Conservation (phyloP, 1,284 basidiomycete genomes). For the Pascua sp. region DNA sequence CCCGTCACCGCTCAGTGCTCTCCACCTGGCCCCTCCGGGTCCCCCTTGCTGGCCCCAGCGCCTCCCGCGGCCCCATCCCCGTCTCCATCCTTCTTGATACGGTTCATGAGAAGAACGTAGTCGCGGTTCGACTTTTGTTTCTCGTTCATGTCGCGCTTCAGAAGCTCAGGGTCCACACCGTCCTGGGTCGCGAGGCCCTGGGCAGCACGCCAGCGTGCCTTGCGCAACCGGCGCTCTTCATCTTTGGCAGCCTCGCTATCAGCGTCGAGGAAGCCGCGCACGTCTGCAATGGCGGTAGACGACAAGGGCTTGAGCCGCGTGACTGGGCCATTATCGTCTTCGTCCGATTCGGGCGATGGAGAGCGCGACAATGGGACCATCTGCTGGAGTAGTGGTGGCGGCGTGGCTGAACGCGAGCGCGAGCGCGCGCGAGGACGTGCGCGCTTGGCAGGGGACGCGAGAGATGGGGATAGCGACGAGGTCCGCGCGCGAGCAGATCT, state of each 20-base stretch:
- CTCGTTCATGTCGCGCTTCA: constrained; percentile 31
- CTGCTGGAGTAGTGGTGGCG: constrained; percentile 11
- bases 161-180: constrained; percentile 18
- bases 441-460: constrained; percentile 13
- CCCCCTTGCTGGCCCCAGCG: no score
- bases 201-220: constrained; percentile 66
- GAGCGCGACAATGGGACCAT: constrained; percentile 22
- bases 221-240: constrained; percentile 64
- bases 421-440: constrained; percentile 3
- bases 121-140: constrained; percentile 45
- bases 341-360: constrained; percentile 35
- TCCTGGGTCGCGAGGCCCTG: constrained; percentile 46
- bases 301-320: constrained; percentile 56
- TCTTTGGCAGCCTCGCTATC: constrained; percentile 63
- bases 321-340: constrained; percentile 41
- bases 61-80: no score
- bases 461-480: background rate
- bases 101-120: constrained; percentile 44
- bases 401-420: constrained; percentile 2
- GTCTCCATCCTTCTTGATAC: constrained; percentile 33
- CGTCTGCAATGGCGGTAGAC: constrained; percentile 71
- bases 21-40: no score
- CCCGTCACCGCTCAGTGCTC: no score
- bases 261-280: constrained; percentile 71
- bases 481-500: constrained; percentile 3